Conservation (phyloP, 805 yeast genomes). For the Cyberlindnera nakhonratchasimensis region DNA sequence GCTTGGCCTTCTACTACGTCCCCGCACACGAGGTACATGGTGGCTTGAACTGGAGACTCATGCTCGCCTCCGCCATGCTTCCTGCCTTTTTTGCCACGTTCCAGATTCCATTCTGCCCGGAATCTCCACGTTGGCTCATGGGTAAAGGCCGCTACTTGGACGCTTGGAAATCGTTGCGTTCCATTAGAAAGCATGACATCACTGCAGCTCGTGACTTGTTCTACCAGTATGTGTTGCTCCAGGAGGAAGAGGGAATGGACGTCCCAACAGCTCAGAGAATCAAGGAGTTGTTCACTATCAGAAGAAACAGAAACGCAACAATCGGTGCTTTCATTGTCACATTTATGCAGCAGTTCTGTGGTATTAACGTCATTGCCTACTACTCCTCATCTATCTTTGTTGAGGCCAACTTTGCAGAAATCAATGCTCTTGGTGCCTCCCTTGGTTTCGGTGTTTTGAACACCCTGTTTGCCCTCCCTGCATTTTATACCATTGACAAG, state of each 20-base stretch:
- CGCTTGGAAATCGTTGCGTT: constrained; percentile 48
- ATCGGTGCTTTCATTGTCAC: constrained; percentile 77
- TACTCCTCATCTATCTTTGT: constrained; percentile 76
- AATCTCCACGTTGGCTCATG: constrained; percentile 76
- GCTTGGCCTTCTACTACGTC: constrained; percentile 59
- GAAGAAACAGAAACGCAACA: constrained; percentile 83
- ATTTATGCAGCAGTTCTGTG: constrained; percentile 91
- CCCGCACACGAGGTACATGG: constrained; percentile 34
- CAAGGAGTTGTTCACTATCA: constrained; percentile 58
- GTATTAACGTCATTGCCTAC: constrained; percentile 84
- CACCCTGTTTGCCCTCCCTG: constrained; percentile 79
- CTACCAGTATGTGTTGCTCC: constrained; percentile 60
- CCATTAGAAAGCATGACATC: constrained; percentile 48
- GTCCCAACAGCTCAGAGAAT: constrained; percentile 45
- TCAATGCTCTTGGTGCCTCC: constrained; percentile 69
- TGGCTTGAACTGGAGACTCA: constrained; percentile 63
- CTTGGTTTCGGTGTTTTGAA: constrained; percentile 85
- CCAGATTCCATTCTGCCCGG: constrained; percentile 68
- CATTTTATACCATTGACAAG: constrained; percentile 72
- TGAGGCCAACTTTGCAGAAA: constrained; percentile 59
- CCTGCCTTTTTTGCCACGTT: constrained; percentile 59
- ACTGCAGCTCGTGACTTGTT: constrained; percentile 70
- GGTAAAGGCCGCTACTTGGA: constrained; percentile 62
- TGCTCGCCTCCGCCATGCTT: constrained; percentile 64
- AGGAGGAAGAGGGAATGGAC: constrained; percentile 55